These are phyloP conservation scores for Colletotrichum lindemuthianum DNA, from an alignment of 2,329 filamentous ascomycete genomes.

Conservation along the genomic window DNA sequence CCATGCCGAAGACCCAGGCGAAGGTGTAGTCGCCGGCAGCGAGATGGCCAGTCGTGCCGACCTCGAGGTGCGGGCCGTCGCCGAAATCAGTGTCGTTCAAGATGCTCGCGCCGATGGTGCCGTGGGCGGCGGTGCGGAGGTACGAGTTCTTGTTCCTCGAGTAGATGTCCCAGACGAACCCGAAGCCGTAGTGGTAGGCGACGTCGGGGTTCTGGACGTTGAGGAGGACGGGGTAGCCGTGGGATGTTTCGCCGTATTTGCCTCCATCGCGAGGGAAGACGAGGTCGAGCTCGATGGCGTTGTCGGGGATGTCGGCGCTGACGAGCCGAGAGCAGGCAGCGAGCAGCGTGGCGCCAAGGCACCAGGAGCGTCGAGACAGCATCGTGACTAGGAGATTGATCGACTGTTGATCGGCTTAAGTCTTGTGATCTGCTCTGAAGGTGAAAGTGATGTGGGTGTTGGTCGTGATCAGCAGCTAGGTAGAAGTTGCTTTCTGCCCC, in stretches of 20 bases:
- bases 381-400: slow-evolving; percentile 2
- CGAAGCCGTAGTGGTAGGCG: slow-evolving; percentile 34
- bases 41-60: slow-evolving; percentile 30
- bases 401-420: slow-evolving; percentile 8
- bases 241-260: slow-evolving; percentile 28
- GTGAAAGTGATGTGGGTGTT: background rate
- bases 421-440: slow-evolving; percentile 16
- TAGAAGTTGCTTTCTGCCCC: slow-evolving; percentile 15
- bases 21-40: slow-evolving; percentile 34
- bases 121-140: slow-evolving; percentile 32
- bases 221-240: slow-evolving; percentile 33
- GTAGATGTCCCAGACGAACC: slow-evolving; percentile 34
- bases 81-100: slow-evolving; percentile 30
- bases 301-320: slow-evolving; percentile 30
- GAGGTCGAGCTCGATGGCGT: slow-evolving; percentile 35
- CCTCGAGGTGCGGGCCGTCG: slow-evolving; percentile 27
- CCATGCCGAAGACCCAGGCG: slow-evolving; percentile 31
- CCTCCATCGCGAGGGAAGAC: slow-evolving; percentile 34
- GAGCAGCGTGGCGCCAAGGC: slow-evolving; percentile 23
- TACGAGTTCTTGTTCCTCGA: slow-evolving; percentile 31
- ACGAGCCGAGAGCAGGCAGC: slow-evolving; percentile 15
- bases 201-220: slow-evolving; percentile 33
- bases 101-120: slow-evolving; percentile 24
- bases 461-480: slow-evolving; percentile 16
- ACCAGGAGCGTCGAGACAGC: slow-evolving; percentile 21